These are phyloP conservation scores for Monosporascus sp. DNA, from an alignment of 2,329 filamentous ascomycete species.

Conservation along the genomic window DNA sequence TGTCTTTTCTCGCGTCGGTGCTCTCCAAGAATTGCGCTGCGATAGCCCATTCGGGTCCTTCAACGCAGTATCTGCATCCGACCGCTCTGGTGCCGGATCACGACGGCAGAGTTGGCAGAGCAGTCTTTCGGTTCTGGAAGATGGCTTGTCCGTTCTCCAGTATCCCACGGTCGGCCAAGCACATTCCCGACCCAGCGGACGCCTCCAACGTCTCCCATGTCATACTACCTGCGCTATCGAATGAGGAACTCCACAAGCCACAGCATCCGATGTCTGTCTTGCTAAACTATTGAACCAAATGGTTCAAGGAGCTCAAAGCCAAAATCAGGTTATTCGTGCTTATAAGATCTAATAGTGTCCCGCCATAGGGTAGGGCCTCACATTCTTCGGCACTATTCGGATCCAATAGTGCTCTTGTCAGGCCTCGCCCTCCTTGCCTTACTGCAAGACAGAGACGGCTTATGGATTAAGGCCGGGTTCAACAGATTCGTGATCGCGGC, in stretches of 20 bases:
- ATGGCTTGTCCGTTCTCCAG: slow-evolving; percentile 4
- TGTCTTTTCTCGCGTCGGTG: background rate
- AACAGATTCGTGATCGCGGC: slow-evolving; percentile 18
- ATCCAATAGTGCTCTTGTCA: slow-evolving; percentile 6
- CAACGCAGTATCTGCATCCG: background rate
- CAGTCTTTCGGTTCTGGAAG: slow-evolving; percentile 8
- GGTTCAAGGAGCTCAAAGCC: background rate
- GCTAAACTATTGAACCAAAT: background rate
- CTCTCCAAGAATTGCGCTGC: background rate
- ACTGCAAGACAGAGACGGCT: slow-evolving; percentile 1
- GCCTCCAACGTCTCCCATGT: slow-evolving; percentile 12
- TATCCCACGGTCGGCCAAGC: slow-evolving; percentile 10
- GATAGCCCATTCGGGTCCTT: background rate
- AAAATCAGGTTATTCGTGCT: slow-evolving; percentile 9
- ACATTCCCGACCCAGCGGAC: slow-evolving; percentile 2
- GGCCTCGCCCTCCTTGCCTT: slow-evolving; percentile 8
- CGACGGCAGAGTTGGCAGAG: slow-evolving; percentile 7
- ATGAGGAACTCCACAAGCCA: slow-evolving; percentile 10
- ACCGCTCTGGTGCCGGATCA: slow-evolving; percentile 6
- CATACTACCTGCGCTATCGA: slow-evolving; percentile 8
- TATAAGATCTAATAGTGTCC: too few species aligned
- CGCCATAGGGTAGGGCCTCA: too few species aligned
- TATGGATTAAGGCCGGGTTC: slow-evolving; percentile 9
- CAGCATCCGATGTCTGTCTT: slow-evolving; percentile 10
- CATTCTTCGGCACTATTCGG: too few species aligned